Evolutionary conservation across 768 basidiomycete species (phyloP).

Genomic region (Hydnum rufescens): DNA sequence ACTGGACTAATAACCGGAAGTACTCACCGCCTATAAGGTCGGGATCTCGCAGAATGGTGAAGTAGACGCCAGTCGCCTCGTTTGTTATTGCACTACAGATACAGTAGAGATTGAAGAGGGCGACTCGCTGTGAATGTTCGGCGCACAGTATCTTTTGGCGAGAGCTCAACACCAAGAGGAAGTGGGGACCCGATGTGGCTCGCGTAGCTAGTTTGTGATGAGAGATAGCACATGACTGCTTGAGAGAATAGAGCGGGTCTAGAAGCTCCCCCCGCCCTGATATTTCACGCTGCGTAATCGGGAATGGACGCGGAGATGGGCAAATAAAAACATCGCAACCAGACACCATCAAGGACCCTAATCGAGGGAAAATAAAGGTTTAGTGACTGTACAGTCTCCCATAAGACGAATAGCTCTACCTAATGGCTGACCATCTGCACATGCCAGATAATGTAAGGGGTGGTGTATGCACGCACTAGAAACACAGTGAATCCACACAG

Average conservation of each 20-base stretch:
- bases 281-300: too few relatives aligned
- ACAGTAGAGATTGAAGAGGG: too few relatives aligned
- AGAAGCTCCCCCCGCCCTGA: slow-evolving; percentile 5
- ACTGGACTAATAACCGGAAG: too few relatives aligned
- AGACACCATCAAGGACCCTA: slow-evolving; percentile 10
- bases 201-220: slow-evolving; percentile 7
- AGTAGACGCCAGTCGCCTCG: too few relatives aligned
- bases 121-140: slow-evolving; percentile 54
- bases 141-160: slow-evolving; percentile 37
- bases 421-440: not conserved
- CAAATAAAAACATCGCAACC: not conserved
- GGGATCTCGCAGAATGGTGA: not conserved
- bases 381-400: slow-evolving; percentile 37
- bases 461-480: not conserved
- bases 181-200: slow-evolving; percentile 17
- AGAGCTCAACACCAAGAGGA: slow-evolving; percentile 1
- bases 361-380: slow-evolving; percentile 9
- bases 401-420: not conserved
- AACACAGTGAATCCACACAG: slow-evolving; percentile 22
- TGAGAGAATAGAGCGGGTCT: slow-evolving; percentile 9
- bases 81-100: too few relatives aligned
- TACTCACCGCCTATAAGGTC: slow-evolving; percentile 7
- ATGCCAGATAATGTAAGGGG: not conserved
- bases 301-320: too few relatives aligned
- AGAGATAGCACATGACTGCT: slow-evolving; percentile 8